phyloP scores from a whole-genome alignment of 2,329 filamentous ascomycete genomes.

The Aspergillus puulaauensis region DNA sequence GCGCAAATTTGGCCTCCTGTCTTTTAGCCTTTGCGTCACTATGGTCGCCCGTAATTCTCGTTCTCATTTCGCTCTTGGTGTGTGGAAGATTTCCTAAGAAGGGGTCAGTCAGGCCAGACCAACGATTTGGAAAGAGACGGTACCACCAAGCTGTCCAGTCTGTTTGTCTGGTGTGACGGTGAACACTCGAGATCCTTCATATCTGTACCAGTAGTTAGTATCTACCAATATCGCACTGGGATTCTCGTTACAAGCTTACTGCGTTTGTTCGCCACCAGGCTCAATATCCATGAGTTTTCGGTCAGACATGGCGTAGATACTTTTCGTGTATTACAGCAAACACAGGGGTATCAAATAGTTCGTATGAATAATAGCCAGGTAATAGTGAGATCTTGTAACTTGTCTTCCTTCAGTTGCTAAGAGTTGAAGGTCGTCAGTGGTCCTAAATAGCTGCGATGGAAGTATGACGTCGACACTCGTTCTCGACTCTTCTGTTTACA shows the following conservation, averaged over 20 bases:
- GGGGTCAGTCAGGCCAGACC: neutral
- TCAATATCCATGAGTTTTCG: slow-evolving; percentile 59
- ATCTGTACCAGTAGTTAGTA: slow-evolving; percentile 39
- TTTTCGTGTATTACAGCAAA: neutral
- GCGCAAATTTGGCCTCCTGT: slow-evolving; percentile 57
- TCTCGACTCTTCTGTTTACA: neutral
- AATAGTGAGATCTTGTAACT: neutral
- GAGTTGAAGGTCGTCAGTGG: neutral
- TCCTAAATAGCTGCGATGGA: neutral
- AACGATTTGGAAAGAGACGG: neutral
- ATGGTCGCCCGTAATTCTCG: slow-evolving; percentile 20
- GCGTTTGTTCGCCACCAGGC: slow-evolving; percentile 59
- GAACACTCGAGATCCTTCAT: slow-evolving; percentile 57
- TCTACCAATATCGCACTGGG: neutral
- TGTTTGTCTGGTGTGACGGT: slow-evolving; percentile 53
- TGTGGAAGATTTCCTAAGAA: slow-evolving; percentile 26
- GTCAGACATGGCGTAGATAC: slow-evolving; percentile 44
- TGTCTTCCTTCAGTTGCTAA: neutral
- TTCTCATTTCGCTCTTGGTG: slow-evolving; percentile 34
- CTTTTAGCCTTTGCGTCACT: slow-evolving; percentile 46
- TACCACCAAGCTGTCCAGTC: slow-evolving; percentile 58
- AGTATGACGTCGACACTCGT: slow-evolving; percentile 6
- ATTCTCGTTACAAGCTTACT: slow-evolving; percentile 40
- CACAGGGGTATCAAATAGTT: neutral
- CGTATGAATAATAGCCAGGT: neutral